Base-by-base conservation (phyloP, 768 basidiomycete species). In the Cubamyces sp. region DNA sequence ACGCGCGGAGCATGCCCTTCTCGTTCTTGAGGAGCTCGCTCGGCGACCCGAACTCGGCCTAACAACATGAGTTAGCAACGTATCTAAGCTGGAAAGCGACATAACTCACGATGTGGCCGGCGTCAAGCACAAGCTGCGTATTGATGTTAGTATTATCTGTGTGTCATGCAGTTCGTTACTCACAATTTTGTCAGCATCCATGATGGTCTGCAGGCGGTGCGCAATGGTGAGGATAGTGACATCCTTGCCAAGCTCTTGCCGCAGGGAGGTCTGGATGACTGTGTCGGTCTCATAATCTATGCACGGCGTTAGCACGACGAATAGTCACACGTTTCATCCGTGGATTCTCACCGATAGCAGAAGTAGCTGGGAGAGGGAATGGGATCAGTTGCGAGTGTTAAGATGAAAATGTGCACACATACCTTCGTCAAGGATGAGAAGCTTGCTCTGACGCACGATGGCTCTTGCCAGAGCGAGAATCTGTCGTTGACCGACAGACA, bases 391-490 rank as follows among this genome's bases (percentile, higher is more conserved):
- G 34, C 9, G 4, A 11, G 34, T 11, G 11, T 5, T 34, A 34
- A 34, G 9, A 7, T 34, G 5, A 1, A 9, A 34, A 34, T 11
- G 23, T 18, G 12, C 6, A 12, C 3, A 52, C 54, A 40, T 48
- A 78, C 77, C 79, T 69, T 87, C 86, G 58, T 87, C 86, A 9
- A 87, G 72, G 45, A 87, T 81, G 41, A 86, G 74, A 9, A 87
- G 64, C 64, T 84, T 86, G 67, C 82, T 84, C 50, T 75, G 72
- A 14, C 86, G 73, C 3, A 86, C 79, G 56, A 87, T 80, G 3
- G 86, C 85, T 37, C 86, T 74, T 0, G 85, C 85, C 1, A 87
- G 74, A 0, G 84, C 84, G n/a, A 87, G 72, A 28, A 87, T 80
- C 70, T 87, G 86, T 14, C 84, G 74, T 68, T 87, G 82, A 7